A percentile compares a stretch with the other conserved stretches of the same genome.
These are phyloP conservation scores for Pyrenochaeta sp. DNA, from an alignment of 2,329 filamentous ascomycete species.

Conservation along the genomic window DNA sequence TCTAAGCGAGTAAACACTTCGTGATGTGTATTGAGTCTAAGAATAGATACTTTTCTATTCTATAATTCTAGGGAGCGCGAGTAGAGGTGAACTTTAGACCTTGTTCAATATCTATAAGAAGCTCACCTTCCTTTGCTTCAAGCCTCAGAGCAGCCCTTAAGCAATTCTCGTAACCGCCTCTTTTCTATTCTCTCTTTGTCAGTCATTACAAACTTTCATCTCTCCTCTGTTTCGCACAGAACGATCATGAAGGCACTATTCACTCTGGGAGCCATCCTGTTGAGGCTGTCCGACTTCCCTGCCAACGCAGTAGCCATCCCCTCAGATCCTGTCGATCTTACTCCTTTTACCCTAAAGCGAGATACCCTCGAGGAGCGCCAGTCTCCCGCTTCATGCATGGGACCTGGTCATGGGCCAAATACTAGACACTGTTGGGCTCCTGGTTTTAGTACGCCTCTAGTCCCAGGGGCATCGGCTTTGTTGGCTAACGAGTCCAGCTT, in stretches of 20 bases:
- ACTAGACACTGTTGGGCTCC: slow-evolving; percentile 51
- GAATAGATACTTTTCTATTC: not conserved
- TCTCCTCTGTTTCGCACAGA: slow-evolving; percentile 2
- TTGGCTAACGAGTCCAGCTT: slow-evolving; percentile 25
- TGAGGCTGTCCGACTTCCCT: slow-evolving; percentile 24
- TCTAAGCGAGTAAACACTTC: not conserved
- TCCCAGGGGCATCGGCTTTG: not conserved
- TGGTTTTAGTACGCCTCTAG: slow-evolving; percentile 35
- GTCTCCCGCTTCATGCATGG: slow-evolving; percentile 8
- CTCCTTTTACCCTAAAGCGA: slow-evolving; percentile 12
- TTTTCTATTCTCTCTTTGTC: slow-evolving; percentile 3
- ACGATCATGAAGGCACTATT: slow-evolving; percentile 33
- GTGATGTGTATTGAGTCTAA: not conserved
- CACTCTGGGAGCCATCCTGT: slow-evolving; percentile 24
- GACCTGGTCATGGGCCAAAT: slow-evolving; percentile 47
- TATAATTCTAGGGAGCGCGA: not conserved
- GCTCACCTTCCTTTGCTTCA: not conserved
- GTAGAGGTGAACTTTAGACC: not conserved
- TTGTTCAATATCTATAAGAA: slow-evolving; percentile 2
- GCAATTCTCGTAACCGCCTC: not conserved
- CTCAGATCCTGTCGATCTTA: slow-evolving; percentile 20
- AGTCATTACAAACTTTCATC: slow-evolving; percentile 8
- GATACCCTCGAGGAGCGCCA: slow-evolving; percentile 28
- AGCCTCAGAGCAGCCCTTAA: slow-evolving; percentile 6
- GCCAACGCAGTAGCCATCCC: slow-evolving; percentile 27